Base-by-base conservation (phyloP, 2,329 filamentous ascomycete species). In the Colletotrichum noveboracense region DNA sequence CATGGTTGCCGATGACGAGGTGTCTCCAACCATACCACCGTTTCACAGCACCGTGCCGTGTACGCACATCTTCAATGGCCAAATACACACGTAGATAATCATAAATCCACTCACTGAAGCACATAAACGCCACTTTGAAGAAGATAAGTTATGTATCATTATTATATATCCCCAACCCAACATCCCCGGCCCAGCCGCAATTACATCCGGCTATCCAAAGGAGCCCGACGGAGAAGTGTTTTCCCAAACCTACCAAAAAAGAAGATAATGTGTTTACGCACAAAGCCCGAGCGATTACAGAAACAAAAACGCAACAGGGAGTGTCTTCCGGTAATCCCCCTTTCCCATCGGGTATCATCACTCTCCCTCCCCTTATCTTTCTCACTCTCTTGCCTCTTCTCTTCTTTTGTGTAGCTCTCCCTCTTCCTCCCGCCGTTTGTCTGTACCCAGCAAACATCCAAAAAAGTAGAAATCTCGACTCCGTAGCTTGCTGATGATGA, bases 261-360 rank as follows among this genome's bases (percentile, higher is more conserved):
- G 12, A 14, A 61, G 5, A 32, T 8, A 32, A 34, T 61, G 7
- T 61, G 12, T 21, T 48, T 48, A 1, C 30, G 58, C 58, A 0
- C 18, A 61, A 32, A 32, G n/a, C 10, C 30, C 16, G 26, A 61
- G 32, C 18, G 18, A 14, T n/a, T 32, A 34, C 13, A 21, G 30
- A 21, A 32, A 34, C 32, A 32, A n/a, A 32, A 24, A 34, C 58
- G 58, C 58, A 21, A 32, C 58, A 36, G 18, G 26, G 28, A 36
- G 55, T 58, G 55, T 61, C 18, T 30, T 61, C 30, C 28, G 30
- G 43, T 32, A 61, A 14, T 56, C 18, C 16, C 32, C 34, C 21
- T 56, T n/a, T 18, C 32, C 30, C 28, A 56, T n/a, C 73, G 73
- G 70, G 73, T 75, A 75, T 75, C 73, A 75, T 75, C 58, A 58